phyloP scores from a whole-genome alignment of 345 rosid genomes.

The Balakata baccata region DNA sequence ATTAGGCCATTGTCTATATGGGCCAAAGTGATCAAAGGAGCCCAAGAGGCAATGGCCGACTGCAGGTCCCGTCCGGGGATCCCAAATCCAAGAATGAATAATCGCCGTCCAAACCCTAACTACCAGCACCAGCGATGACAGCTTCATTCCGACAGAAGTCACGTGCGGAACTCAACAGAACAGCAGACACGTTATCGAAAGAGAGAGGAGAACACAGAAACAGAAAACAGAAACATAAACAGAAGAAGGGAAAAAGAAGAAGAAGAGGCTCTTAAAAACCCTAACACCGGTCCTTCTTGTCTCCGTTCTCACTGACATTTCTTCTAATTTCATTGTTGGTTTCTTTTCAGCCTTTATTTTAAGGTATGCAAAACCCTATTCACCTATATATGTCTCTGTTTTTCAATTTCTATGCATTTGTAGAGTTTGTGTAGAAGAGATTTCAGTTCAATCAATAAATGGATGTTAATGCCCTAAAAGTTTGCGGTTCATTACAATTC shows the following conservation, averaged over 20 bases:
- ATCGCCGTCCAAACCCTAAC: constrained; percentile 25
- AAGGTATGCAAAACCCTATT: constrained; percentile 14
- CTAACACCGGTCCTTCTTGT: neutral
- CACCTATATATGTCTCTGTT: neutral
- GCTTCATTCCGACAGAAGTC: constrained; percentile 16
- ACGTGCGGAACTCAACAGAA: constrained; percentile 28
- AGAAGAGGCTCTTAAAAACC: constrained; percentile 1
- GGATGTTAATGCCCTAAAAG: neutral
- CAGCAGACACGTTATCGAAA: constrained; percentile 18
- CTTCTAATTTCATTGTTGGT: neutral
- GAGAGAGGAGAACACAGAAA: constrained; percentile 1
- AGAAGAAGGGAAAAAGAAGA: neutral
- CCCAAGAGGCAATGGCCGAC: too few species aligned
- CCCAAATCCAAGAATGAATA: neutral
- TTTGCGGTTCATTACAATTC: neutral
- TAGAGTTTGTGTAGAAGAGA: neutral
- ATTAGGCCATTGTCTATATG: too few species aligned
- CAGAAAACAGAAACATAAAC: constrained; percentile 11
- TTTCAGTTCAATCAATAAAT: neutral
- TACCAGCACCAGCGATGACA: constrained; percentile 30
- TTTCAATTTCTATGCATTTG: neutral
- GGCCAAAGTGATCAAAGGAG: too few species aligned
- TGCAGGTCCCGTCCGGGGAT: neutral
- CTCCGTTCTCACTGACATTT: neutral
- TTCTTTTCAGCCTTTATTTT: neutral